Base-by-base conservation (phyloP, 1,284 basidiomycete species). In the Ceratobasidium sp. region DNA sequence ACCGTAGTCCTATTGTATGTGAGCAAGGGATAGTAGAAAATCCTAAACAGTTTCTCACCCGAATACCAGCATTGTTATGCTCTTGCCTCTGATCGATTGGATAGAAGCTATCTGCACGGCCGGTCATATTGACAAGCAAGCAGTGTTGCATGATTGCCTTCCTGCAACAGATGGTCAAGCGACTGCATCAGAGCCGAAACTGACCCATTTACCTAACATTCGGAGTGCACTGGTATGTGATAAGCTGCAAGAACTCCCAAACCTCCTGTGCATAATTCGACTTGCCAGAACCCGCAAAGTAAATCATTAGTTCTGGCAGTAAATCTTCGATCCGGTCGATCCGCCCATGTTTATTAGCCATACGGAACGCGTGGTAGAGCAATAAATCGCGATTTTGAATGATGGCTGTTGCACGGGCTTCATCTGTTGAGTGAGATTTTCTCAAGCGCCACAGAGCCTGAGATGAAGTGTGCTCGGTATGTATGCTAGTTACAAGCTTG, bases 221-320 rank as follows among this genome's bases (percentile, higher is more conserved):
- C 1, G 56, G 56, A 8, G 40, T 58, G 25, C 4, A 32, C 20
- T 47, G 35, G 20, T 43, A 29, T 2, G 25, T 47, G 3, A 58
- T 45, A 5, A 43, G 15, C 17, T 58, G 56, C 25, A 58, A 17
- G 17, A 32, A 31, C 3, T 20, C 29, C n/a, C 20, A 43, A 3
- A 45, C 12, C 29, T 58, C 56, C 25, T 58, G 38, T 1, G 56
- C 56, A 58, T 58, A 58, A 20, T 58, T 58, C 1, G 6, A 3
- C 25, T 58, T 58, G 1, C 42, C 42, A n/a, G 27, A n/a, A 1
- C 56, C 56, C 1, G n/a, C 17, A 40, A 58, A 58, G 31, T 17
- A 58, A 27, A 31, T 10, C 13, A 58, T 8, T 0, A 58, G 42
- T n/a, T 58, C 42, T 2, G 27, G 42, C 6, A 47, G 42, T 7